Evolutionary conservation across 768 basidiomycete genomes (phyloP).

Genomic region (Leccinum arenicola): DNA sequence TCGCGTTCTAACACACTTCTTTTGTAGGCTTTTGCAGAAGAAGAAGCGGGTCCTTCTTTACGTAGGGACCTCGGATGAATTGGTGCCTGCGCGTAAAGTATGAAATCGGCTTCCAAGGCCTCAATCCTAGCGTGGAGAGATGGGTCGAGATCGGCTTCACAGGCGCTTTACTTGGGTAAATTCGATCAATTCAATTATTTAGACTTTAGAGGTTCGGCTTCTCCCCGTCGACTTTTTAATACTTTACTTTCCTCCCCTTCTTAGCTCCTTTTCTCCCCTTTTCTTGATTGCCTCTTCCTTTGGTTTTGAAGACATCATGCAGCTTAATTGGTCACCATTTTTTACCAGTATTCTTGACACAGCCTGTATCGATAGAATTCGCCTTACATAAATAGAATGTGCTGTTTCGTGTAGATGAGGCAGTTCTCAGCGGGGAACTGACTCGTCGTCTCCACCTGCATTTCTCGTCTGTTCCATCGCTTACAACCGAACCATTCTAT

Average conservation of each 20-base stretch:
- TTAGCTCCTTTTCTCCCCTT: too few relatives aligned
- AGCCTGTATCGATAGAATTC: neutral
- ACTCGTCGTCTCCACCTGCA: neutral
- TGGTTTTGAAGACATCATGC: slow-evolving; percentile 1
- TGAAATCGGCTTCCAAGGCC: slow-evolving; percentile 24
- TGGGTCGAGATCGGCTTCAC: slow-evolving; percentile 22
- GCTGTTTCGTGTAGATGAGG: neutral
- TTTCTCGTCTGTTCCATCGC: neutral
- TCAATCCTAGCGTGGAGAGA: slow-evolving; percentile 13
- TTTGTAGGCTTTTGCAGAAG: slow-evolving; percentile 30
- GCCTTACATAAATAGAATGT: neutral
- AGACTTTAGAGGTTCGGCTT: neutral
- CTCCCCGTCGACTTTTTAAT: neutral
- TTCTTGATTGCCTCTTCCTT: neutral
- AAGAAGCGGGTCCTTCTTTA: slow-evolving; percentile 52
- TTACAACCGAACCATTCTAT: neutral
- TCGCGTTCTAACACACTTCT: too few relatives aligned
- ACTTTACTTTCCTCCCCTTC: too few relatives aligned
- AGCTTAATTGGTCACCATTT: slow-evolving; percentile 5
- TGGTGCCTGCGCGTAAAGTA: slow-evolving; percentile 19
- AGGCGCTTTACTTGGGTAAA: slow-evolving; percentile 16
- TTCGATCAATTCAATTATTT: too few relatives aligned
- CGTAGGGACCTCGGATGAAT: slow-evolving; percentile 42
- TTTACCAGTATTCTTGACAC: neutral
- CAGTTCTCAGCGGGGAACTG: neutral